These are phyloP conservation scores for Aureobasidium zeae DNA, from an alignment of 2,329 filamentous ascomycete genomes.

Conservation along the genomic window DNA sequence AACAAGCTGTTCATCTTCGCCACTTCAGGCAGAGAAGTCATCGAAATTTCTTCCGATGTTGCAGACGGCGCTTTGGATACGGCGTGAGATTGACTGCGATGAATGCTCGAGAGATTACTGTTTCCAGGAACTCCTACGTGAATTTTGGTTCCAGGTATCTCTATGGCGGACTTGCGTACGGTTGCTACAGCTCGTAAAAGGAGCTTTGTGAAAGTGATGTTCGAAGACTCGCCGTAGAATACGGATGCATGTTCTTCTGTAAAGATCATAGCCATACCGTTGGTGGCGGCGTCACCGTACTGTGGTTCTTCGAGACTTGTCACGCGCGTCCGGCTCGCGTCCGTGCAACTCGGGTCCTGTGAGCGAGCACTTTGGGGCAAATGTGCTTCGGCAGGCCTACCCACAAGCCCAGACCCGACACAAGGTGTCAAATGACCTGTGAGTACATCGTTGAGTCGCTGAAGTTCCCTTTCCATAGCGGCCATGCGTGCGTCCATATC, in stretches of 20 bases:
- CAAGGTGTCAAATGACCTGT: conserved; percentile 1
- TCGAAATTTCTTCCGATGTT: not conserved
- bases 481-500: not conserved
- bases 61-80: too few species aligned
- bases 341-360: too few species aligned
- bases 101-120: not conserved
- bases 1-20: conserved; percentile 27
- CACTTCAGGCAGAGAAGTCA: conserved; percentile 26
- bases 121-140: not conserved
- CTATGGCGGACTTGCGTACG: not conserved
- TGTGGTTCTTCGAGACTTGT: not conserved
- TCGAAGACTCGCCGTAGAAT: conserved; percentile 35
- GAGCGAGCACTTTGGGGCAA: not conserved
- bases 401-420: not conserved
- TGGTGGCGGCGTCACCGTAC: conserved; percentile 17
- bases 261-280: conserved; percentile 32
- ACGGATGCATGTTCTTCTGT: conserved; percentile 31
- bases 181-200: conserved; percentile 28
- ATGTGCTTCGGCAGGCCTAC: not conserved
- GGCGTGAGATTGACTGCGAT: conserved; percentile 17
- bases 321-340: not conserved
- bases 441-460: conserved; percentile 13
- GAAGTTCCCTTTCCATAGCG: conserved; percentile 14
- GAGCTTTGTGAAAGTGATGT: conserved; percentile 34
- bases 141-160: not conserved